Evolutionary conservation across 2,329 filamentous ascomycete species (phyloP), one percentile per base, ranked within the genome.

Genomic region (Pyricularia sp.): DNA sequence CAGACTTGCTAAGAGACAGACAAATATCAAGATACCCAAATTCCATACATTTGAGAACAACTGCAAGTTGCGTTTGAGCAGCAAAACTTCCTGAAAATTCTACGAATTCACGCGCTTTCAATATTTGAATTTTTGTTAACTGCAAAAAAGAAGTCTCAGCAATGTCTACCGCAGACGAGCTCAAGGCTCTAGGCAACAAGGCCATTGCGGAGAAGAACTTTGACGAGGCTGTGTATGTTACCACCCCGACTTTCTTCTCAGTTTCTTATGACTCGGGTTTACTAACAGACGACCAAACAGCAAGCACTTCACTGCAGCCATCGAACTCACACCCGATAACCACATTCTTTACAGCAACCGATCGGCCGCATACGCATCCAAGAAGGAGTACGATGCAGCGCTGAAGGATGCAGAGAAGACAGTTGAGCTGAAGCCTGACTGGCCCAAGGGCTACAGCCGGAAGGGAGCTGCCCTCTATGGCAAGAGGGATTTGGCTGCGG

Each of bases 271-370:
- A 12, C 28, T 26, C 8, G 35, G 16, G 53, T 22, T 60, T 7
- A 10, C 61, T 66, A 5, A 33, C 10, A 66, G 7, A 33, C 10
- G 9, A 16, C n/a, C 4, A 26, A 62, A 63, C 71, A 97, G 93
- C 76, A 88, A 93, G 70, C 94, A 97, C 75, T 99, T 99, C 78
- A 89, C 92, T 66, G 84, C 96, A 78, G 94, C 94, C 64, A 97
- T 99, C 73, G 89, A 86, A 65, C 78, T 96, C 72, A 90, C 97
- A 68, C 88, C 93, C 62, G 79, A 82, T 67, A 99, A 99, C 78
- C 94, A 99, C 78, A 93, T 99, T 70, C 89, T 99, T 66, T 99
- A 93, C 84, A 97, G 93, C 73, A 99, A 99, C 80, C 88, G 94
- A 70, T 97, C 94, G 33, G 94, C 86, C 65, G 86, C 86, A 60